Base-by-base conservation (phyloP, 139 green algal species). In the Coelastrella sp. region DNA sequence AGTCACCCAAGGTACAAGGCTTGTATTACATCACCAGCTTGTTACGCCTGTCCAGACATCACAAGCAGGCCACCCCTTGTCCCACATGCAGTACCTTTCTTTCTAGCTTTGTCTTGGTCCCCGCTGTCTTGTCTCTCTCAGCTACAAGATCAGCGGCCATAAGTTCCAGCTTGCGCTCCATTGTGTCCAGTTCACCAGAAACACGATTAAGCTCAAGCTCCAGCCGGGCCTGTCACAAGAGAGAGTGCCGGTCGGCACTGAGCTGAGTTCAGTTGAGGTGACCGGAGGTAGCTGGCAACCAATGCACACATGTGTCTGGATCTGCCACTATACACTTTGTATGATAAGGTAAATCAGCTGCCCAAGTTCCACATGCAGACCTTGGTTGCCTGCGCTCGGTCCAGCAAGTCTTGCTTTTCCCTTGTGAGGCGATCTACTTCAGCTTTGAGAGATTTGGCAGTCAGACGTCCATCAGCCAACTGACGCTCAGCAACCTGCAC, bases 91-190 rank as follows among this genome's bases (percentile, higher is more conserved):
- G n/a, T n/a, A 86, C 80, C 80, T 86, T 86, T 8, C 80, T 38
- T 73, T 86, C 67, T 25, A 86, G 40, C 30, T 73, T 13, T n/a
- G 66, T 51, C 43, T 32, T 9, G 13, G n/a, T 57, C 8, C 30
- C 48, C 17, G 68, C 68, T 30, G 71, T 67, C 38, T 35, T 69
- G 67, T 86, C 80, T 27, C 67, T 57, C 67, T 86, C 66, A 51
- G 66, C 80, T 13, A 23, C 48, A 32, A 86, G 35, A 37, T 86
- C 80, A 9, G 80, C 68, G 7, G 32, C 34, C 27, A 43, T 17
- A 32, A 86, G 80, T 51, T 86, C 67, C 48, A 80, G 35, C 66
- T 68, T 76, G 45, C 51, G 80, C 35, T 67, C 80, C 43, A 17
- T 19, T 21, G 67, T 67, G 19, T 27, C 3, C 37, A 79, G 51